Base-by-base conservation (phyloP, 2,329 filamentous ascomycete species). In the Talaromyces rugulosus region DNA sequence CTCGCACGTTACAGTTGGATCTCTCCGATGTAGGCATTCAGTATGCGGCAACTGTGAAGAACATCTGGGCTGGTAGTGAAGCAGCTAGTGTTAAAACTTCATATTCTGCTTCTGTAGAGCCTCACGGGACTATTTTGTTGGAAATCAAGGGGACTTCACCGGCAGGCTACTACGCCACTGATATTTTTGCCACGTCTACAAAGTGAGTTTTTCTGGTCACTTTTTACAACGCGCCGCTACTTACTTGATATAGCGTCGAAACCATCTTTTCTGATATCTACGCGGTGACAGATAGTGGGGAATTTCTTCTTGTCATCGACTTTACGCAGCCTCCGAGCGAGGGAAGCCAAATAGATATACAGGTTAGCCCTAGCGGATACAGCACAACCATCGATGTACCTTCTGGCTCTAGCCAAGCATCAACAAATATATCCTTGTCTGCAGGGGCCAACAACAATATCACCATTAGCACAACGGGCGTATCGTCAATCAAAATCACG, bases 1-100 rank as follows among this genome's bases (percentile, higher is more conserved):
- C 75, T 0, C 75, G 81, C 61, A 71, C 74, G 0, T 72, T 83
- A 12, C 70, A 75, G 0, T 64, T 84, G 4, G 74, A 81, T 62
- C 65, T 84, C 4, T 68, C 77, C 0, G 74, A 76, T 59, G 64
- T 74, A 14, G 80, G 81, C 0, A 66, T 83, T 14, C 69, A 72
- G 5, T 71, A 69, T 47, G 81, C 81, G 0, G 67, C 68, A 0
- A 63, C 34, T 0, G 56, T 74, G 28, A 71, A 66, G 56, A 65
- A 76, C 64, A 68, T 75, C 5, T 77, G 72, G 72, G 66, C 54
- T 5, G 64, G 63, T 0, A 65, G 66, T 4, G 66, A 56, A 0
- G 58, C 55, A 2, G 31, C 59, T 2, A 54, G 62, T 42, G 71
- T 73, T 7, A 64, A 66, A 36, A 74, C 69, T 1, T 62, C 65